These are phyloP conservation scores for Colletotrichum liriopes DNA, from an alignment of 2,329 filamentous ascomycete species.

Conservation along the genomic window DNA sequence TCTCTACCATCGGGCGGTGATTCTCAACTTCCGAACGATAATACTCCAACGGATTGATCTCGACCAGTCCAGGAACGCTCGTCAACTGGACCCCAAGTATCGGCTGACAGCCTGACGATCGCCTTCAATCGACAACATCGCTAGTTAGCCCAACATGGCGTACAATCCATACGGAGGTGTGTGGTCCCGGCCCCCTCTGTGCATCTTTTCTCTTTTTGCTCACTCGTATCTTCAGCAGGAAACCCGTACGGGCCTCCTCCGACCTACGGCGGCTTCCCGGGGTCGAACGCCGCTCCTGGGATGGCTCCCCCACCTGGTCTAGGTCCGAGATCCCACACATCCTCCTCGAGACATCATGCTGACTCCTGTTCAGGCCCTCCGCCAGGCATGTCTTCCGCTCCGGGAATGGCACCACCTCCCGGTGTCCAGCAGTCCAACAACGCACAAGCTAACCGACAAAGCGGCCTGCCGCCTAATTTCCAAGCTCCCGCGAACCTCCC, in stretches of 20 bases:
- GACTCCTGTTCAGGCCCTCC: constrained; percentile 72
- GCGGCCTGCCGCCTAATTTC: constrained; percentile 85
- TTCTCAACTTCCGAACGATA: background rate
- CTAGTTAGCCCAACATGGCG: constrained; percentile 59
- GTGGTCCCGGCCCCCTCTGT: constrained; percentile 39
- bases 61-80: background rate
- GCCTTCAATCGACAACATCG: background rate
- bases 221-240: constrained; percentile 46
- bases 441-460: constrained; percentile 84
- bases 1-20: background rate
- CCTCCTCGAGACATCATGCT: constrained; percentile 32
- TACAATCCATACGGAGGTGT: constrained; percentile 75
- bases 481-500: constrained; percentile 93
- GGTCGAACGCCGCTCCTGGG: constrained; percentile 71
- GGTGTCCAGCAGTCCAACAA: constrained; percentile 83
- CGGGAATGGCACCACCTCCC: constrained; percentile 84
- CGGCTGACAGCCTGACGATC: constrained; percentile 1
- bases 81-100: background rate
- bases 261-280: constrained; percentile 80
- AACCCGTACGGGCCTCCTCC: constrained; percentile 82
- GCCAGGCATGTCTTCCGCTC: constrained; percentile 85
- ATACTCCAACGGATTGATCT: background rate
- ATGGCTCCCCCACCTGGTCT: constrained; percentile 87
- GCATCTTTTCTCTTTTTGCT: constrained; percentile 9
- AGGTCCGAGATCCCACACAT: constrained; percentile 68